Evolutionary conservation across 306 rosid genomes (phyloP).

Genomic region (Gleditsia sinensis): DNA sequence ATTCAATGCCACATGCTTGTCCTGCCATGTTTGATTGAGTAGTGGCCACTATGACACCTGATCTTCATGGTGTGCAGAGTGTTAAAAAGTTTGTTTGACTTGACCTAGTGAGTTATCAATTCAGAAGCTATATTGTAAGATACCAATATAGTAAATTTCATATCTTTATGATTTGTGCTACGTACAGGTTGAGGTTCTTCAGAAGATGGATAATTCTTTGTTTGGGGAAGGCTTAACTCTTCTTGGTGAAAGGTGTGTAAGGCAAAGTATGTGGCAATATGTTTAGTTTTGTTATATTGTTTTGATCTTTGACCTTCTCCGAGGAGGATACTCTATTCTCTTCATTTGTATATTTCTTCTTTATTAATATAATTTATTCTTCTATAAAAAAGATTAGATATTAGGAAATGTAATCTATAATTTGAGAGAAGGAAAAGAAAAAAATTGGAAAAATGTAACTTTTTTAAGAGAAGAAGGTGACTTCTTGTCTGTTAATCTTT

Average conservation of each 20-base stretch:
- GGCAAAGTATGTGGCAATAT: conserved; percentile 16
- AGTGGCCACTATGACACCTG: not conserved
- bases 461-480: not conserved
- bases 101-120: not conserved
- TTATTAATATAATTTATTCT: not conserved
- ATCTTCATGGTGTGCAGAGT: not conserved
- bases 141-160: not conserved
- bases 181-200: conserved; percentile 66
- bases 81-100: not conserved
- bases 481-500: conserved; percentile 5
- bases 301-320: not conserved
- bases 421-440: not conserved
- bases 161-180: conserved; percentile 10
- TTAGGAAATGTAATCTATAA: not conserved
- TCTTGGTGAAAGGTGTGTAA: conserved; percentile 62
- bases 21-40: conserved; percentile 21
- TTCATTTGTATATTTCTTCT: not conserved
- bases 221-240: conserved; percentile 96
- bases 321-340: not conserved
- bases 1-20: not conserved
- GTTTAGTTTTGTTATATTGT: not conserved
- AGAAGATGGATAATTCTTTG: conserved; percentile 58
- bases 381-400: not conserved
- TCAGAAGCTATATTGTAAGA: conserved; percentile 1
- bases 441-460: not conserved